These are phyloP conservation scores for Inonotus hispidus DNA, from an alignment of 1,284 basidiomycete genomes.

Conservation along the genomic window DNA sequence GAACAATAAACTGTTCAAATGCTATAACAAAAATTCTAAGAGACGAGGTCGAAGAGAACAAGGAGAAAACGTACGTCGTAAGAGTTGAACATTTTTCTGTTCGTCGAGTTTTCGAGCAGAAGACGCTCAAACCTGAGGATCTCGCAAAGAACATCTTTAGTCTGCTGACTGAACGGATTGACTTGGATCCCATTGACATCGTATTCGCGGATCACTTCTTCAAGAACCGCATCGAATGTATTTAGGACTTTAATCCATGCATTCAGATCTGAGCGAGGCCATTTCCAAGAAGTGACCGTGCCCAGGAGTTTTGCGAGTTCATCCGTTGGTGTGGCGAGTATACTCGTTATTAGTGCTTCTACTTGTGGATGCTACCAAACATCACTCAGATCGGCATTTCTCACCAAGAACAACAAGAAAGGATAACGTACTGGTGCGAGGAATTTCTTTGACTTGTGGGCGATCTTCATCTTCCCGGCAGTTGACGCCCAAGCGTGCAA, in stretches of 20 bases:
- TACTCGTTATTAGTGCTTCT: conserved; percentile 64
- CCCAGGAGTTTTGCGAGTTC: conserved; percentile 60
- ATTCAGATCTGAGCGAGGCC: conserved; percentile 95
- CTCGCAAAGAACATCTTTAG: conserved; percentile 74
- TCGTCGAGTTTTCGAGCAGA: conserved; percentile 96
- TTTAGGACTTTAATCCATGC: conserved; percentile 95
- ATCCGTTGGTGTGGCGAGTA: conserved; percentile 59
- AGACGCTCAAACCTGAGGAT: conserved; percentile 87
- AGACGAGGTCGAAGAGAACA: conserved; percentile 4
- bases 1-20: conserved; percentile 83
- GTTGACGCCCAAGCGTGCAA: conserved; percentile 35
- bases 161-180: conserved; percentile 71
- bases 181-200: conserved; percentile 78
- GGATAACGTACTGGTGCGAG: conserved; percentile 54
- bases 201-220: conserved; percentile 79
- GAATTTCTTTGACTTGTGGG: conserved; percentile 72
- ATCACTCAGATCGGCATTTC: conserved; percentile 12
- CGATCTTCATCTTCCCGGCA: conserved; percentile 68
- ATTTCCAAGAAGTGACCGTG: conserved; percentile 80
- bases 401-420: conserved; percentile 7
- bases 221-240: conserved; percentile 88
- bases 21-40: conserved; percentile 43
- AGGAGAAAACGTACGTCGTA: conserved; percentile 75
- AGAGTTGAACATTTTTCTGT: conserved; percentile 93
- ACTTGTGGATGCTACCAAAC: conserved; percentile 64